Evolutionary conservation across 1,139 yeast species (phyloP).

Genomic region (Debaryomyces psychrophilus): DNA sequence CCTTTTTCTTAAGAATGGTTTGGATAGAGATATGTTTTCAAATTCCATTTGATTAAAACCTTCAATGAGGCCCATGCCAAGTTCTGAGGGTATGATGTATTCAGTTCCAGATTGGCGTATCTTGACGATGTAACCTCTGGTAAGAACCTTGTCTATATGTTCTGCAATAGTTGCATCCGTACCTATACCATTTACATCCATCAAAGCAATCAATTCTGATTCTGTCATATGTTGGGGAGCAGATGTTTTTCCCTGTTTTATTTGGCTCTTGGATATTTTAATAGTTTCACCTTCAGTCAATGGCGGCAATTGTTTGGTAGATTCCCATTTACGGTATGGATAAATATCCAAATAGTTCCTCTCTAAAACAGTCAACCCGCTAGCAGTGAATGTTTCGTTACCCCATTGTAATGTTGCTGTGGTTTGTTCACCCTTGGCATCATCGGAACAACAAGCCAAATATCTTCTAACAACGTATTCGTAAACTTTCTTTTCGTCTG

Average conservation of each 20-base stretch:
- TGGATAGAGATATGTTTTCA: slow-evolving; percentile 73
- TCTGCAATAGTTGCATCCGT: slow-evolving; percentile 99
- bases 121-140: slow-evolving; percentile 68
- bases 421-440: slow-evolving; percentile 79
- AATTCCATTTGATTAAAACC: slow-evolving; percentile 84
- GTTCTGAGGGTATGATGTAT: slow-evolving; percentile 70
- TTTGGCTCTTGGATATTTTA: slow-evolving; percentile 53
- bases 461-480: slow-evolving; percentile 87
- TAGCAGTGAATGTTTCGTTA: slow-evolving; percentile 66
- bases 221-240: slow-evolving; percentile 89
- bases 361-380: slow-evolving; percentile 73
- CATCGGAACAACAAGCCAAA: slow-evolving; percentile 88
- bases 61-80: slow-evolving; percentile 87
- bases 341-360: slow-evolving; percentile 80
- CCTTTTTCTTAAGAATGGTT: slow-evolving; percentile 82
- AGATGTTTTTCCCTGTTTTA: slow-evolving; percentile 75
- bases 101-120: slow-evolving; percentile 37
- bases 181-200: slow-evolving; percentile 98
- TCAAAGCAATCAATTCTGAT: slow-evolving; percentile 84
- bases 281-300: slow-evolving; percentile 61
- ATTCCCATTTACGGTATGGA: slow-evolving; percentile 78
- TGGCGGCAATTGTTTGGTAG: slow-evolving; percentile 65
- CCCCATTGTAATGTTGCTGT: slow-evolving; percentile 76
- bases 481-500: slow-evolving; percentile 72
- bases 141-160: slow-evolving; percentile 80